Conservation (phyloP, 2,329 filamentous ascomycete genomes). For the Arthrobotrys pseudoclavata region DNA sequence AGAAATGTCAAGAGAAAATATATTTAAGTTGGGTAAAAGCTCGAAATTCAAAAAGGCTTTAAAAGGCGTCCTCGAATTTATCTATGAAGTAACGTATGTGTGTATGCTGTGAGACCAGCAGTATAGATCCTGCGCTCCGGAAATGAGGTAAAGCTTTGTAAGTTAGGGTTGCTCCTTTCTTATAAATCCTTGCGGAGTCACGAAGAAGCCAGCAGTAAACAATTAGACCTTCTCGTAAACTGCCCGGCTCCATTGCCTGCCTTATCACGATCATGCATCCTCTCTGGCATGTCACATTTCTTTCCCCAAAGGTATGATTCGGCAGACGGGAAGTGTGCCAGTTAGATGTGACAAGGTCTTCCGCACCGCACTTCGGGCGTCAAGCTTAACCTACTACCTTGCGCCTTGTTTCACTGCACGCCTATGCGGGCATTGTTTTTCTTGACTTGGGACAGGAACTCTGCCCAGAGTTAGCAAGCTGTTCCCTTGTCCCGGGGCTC, state of each 20-base stretch:
- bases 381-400: conserved; percentile 32
- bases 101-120: conserved; percentile 12
- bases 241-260: conserved; percentile 33
- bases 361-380: conserved; percentile 45
- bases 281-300: conserved; percentile 48
- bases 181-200: conserved; percentile 38
- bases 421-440: conserved; percentile 24
- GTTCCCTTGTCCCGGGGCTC: background rate
- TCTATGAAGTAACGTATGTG: background rate
- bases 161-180: background rate
- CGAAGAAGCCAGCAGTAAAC: background rate
- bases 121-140: conserved; percentile 2
- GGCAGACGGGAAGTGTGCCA: conserved; percentile 45
- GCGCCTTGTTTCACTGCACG: conserved; percentile 40
- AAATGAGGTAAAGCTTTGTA: conserved; percentile 18
- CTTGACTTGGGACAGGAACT: conserved; percentile 9
- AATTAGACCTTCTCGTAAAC: background rate
- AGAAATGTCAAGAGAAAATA: background rate
- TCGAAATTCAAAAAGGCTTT: too few species aligned
- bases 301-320: conserved; percentile 10
- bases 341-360: conserved; percentile 31
- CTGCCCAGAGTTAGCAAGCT: conserved; percentile 22
- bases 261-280: conserved; percentile 48
- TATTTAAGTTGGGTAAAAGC: background rate
- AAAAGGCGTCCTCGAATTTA: background rate